Conservation (phyloP, 2,329 filamentous ascomycete genomes). For the Sarocladium kiliense region DNA sequence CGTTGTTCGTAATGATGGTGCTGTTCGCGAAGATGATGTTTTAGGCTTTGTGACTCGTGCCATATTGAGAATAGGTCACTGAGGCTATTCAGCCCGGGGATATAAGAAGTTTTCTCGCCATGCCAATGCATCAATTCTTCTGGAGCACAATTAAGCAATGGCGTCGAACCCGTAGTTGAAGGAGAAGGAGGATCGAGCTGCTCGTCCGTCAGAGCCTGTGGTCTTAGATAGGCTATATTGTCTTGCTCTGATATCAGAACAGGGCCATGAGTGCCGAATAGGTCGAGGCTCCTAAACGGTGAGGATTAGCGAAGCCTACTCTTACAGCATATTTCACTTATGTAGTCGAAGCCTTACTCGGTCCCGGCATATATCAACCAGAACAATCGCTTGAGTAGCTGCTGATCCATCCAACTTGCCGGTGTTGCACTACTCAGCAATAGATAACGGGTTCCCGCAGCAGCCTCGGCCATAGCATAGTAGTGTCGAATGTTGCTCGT, state of each 20-base stretch:
- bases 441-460: slow-evolving; percentile 24
- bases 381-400: slow-evolving; percentile 27
- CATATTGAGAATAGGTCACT: slow-evolving; percentile 28
- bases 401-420: slow-evolving; percentile 20
- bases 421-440: slow-evolving; percentile 19
- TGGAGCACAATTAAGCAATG: background rate
- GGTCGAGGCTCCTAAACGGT: slow-evolving; percentile 21
- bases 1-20: background rate
- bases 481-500: background rate
- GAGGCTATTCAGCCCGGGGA: slow-evolving; percentile 27
- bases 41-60: slow-evolving; percentile 20
- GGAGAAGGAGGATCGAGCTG: slow-evolving; percentile 20
- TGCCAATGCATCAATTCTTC: slow-evolving; percentile 20
- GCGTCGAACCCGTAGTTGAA: slow-evolving; percentile 4
- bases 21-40: slow-evolving; percentile 7
- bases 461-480: slow-evolving; percentile 20
- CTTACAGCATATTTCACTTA: background rate
- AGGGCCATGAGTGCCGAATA: slow-evolving; percentile 22
- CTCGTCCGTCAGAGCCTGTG: slow-evolving; percentile 21
- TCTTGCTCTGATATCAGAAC: slow-evolving; percentile 18
- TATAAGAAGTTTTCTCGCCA: slow-evolving; percentile 25
- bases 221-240: slow-evolving; percentile 17
- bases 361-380: slow-evolving; percentile 27
- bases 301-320: background rate
- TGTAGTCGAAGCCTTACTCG: slow-evolving; percentile 14